Evolutionary conservation across 148 eudicot species (phyloP), one percentile per base, ranked within the genome.

Genomic region (Cornus controversa): DNA sequence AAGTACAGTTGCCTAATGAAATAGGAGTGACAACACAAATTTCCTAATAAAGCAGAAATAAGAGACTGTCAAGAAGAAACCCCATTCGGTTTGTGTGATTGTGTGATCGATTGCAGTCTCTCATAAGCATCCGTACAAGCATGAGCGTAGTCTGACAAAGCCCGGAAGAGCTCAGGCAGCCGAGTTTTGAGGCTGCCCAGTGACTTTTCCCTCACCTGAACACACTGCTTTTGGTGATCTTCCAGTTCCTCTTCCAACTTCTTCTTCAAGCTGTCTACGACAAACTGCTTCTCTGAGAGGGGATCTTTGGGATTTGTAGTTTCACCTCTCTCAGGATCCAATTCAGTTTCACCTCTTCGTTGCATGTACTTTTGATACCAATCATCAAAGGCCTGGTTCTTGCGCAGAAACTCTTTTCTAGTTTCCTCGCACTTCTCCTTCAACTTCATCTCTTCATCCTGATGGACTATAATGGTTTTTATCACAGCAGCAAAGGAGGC

Each of bases 121-220:
- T 79, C 86, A 66, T 89, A 94, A 11, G 89, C 86, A 27, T 89
- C 94, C 28, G 73, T 75, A 74, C 87, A 91, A 5, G 87, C 88
- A 80, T 80, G 87, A 47, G 97, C 75, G 77, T 91, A 94, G 64
- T 92, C 98, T 1, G 92, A 86, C 79, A 94, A 69, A 1, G 96
- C 91, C 60, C 98, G 73, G 76, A 94, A 94, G 13, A 94, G 91
- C 83, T 94, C 98, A 0, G 98, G 98, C 77, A 92, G 76, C 75
- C 92, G 74, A 9, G 87, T 87, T 71, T 92, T 94, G 23, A 94
- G 80, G 67, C 87, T 88, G 70, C 91, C 92, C 53, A 92, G 81
- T 14, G 98, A 94, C 77, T 94, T 94, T 34, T 92, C 98, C 81
- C 98, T 82, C n/a, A 94, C 98, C 67, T 92, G 98, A 82, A 91